phyloP scores from a whole-genome alignment of 768 basidiomycete genomes.

The Phlegmacium glaucopus region DNA sequence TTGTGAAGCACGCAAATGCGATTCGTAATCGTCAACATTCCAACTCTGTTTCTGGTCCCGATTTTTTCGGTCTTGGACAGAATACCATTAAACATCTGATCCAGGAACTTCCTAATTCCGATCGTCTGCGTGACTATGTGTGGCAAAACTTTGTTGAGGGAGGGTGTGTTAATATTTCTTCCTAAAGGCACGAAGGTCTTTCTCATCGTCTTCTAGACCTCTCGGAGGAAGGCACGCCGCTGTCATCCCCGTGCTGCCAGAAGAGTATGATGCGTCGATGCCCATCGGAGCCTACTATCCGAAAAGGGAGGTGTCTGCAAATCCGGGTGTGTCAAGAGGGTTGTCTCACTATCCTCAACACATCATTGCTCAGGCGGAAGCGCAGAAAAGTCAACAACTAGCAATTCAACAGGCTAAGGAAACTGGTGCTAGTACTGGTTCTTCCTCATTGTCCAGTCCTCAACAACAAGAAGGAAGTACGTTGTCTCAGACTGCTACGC shows the following conservation, averaged over 20 bases:
- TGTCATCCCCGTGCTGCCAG: conserved; percentile 76
- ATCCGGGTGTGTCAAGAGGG: conserved; percentile 33
- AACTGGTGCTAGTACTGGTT: conserved; percentile 19
- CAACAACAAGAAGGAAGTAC: background rate
- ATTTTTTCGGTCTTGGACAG: conserved; percentile 84
- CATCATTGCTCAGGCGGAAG: conserved; percentile 40
- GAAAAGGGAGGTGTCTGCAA: conserved; percentile 22
- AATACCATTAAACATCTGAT: conserved; percentile 89
- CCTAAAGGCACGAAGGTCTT: background rate
- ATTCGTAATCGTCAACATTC: conserved; percentile 81
- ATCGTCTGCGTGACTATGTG: conserved; percentile 73
- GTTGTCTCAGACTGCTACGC: background rate
- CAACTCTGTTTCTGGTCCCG: conserved; percentile 85
- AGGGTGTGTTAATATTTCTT: conserved; percentile 52
- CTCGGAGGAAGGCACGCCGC: conserved; percentile 81
- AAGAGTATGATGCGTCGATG: conserved; percentile 57
- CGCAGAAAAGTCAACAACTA: conserved; percentile 29
- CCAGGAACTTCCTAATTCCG: conserved; percentile 77
- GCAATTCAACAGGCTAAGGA: conserved; percentile 18
- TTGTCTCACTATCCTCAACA: conserved; percentile 48
- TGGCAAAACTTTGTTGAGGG: conserved; percentile 87
- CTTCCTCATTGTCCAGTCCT: background rate
- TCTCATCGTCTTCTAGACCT: conserved; percentile 38
- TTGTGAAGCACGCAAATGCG: conserved; percentile 79
- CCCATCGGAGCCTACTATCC: conserved; percentile 48